phyloP scores from a whole-genome alignment of 163 green algal genomes.

The Chlorella variabilis region DNA sequence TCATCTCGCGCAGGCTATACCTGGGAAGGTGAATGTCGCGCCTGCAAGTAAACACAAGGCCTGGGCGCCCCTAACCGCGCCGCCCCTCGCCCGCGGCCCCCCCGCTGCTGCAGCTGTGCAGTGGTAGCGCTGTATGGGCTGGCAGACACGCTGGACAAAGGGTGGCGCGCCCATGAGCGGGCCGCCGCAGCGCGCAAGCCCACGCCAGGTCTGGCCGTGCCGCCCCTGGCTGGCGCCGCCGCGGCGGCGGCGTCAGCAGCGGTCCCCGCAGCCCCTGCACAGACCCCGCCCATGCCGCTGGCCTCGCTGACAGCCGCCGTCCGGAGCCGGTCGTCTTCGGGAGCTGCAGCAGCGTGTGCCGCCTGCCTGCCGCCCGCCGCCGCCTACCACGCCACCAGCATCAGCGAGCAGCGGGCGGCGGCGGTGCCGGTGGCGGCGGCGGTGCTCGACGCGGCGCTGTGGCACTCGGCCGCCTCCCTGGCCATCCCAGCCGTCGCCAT shows the following conservation, averaged over 20 bases:
- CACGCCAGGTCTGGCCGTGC: background rate
- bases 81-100: too few relatives aligned
- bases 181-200: background rate
- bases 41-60: too few relatives aligned
- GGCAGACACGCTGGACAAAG: constrained; percentile 30
- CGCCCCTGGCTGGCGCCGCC: background rate
- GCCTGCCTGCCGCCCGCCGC: background rate
- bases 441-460: constrained; percentile 25
- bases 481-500: constrained; percentile 27
- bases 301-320: too few relatives aligned
- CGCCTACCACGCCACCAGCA: background rate
- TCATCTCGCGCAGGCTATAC: constrained; percentile 28
- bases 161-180: background rate
- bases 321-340: too few relatives aligned
- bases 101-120: constrained; percentile 3
- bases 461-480: constrained; percentile 31
- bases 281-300: constrained; percentile 11
- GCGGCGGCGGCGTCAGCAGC: background rate
- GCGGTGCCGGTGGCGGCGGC: constrained; percentile 20
- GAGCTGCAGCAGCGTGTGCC: background rate
- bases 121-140: constrained; percentile 29
- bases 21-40: constrained; percentile 19
- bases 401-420: background rate
- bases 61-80: background rate
- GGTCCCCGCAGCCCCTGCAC: background rate